Evolutionary conservation across 345 rosid genomes (phyloP).

Genomic region (Ricinus communis): DNA sequence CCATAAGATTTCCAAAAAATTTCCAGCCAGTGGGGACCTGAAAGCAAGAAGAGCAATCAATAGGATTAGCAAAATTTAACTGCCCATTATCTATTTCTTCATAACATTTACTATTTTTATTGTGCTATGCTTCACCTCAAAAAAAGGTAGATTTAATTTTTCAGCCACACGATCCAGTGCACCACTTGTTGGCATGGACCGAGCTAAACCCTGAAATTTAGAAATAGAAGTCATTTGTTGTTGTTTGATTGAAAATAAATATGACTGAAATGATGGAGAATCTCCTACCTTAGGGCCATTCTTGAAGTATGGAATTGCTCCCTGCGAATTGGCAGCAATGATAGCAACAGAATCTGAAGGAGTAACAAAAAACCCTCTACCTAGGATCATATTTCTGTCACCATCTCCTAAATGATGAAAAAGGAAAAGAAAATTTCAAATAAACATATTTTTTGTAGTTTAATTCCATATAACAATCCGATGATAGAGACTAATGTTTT

Average conservation of each 20-base stretch:
- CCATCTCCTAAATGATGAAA: conserved; percentile 70
- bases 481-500: not conserved
- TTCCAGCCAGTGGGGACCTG: conserved; percentile 99
- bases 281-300: conserved; percentile 70
- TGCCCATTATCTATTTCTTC: not conserved
- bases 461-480: not conserved
- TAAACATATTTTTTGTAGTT: not conserved
- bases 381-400: conserved; percentile 93
- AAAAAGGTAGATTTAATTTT: conserved; percentile 75
- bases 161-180: conserved; percentile 94
- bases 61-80: conserved; percentile 15
- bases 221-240: conserved; percentile 13
- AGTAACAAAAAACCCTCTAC: conserved; percentile 79
- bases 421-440: conserved; percentile 7
- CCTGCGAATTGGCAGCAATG: conserved; percentile 86
- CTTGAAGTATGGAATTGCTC: conserved; percentile 78
- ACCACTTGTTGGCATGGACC: conserved; percentile 97
- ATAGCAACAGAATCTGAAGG: conserved; percentile 96
- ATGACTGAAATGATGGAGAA: conserved; percentile 5
- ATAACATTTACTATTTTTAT: conserved; percentile 6
- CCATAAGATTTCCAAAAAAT: conserved; percentile 96
- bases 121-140: conserved; percentile 58
- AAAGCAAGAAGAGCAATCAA: conserved; percentile 27
- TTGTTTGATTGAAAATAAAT: not conserved
- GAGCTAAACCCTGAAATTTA: conserved; percentile 73